phyloP scores from a whole-genome alignment of 306 rosid genomes.

The Corylus heterophylla region DNA sequence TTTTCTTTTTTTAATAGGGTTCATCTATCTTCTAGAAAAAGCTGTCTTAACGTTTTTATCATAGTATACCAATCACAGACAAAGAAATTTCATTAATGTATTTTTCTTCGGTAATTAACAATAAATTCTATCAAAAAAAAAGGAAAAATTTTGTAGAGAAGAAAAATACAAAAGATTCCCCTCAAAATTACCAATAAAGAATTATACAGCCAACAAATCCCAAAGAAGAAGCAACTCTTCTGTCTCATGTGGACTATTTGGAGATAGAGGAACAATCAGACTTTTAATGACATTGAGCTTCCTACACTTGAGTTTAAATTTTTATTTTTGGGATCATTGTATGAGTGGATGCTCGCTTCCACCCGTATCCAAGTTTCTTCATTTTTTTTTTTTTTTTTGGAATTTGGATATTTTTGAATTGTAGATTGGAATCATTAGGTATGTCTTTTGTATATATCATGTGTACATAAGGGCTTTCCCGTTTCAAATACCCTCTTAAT shows the following conservation, averaged over 20 bases:
- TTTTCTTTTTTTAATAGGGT: too few relatives aligned
- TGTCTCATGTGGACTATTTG: not conserved
- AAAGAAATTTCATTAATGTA: not conserved
- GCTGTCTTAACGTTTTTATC: not conserved
- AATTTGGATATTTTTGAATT: not conserved
- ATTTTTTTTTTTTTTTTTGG: too few relatives aligned
- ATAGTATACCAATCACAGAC: not conserved
- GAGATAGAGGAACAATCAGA: too few relatives aligned
- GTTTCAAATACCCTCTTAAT: too few relatives aligned
- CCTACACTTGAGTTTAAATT: too few relatives aligned
- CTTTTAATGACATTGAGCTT: too few relatives aligned
- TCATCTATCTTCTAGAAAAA: too few relatives aligned
- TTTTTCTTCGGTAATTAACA: not conserved
- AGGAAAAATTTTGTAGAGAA: not conserved
- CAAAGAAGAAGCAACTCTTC: not conserved
- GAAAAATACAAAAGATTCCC: not conserved
- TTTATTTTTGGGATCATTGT: not conserved
- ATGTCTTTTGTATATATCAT: not conserved
- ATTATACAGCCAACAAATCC: not conserved
- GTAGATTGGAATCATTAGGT: too few relatives aligned
- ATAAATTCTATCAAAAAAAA: too few relatives aligned
- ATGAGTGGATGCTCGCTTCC: not conserved
- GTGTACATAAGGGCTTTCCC: not conserved
- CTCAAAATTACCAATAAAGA: too few relatives aligned
- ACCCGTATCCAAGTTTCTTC: not conserved